Conservation (phyloP, 73 alveolate species). For the Paramecium caudatum region DNA sequence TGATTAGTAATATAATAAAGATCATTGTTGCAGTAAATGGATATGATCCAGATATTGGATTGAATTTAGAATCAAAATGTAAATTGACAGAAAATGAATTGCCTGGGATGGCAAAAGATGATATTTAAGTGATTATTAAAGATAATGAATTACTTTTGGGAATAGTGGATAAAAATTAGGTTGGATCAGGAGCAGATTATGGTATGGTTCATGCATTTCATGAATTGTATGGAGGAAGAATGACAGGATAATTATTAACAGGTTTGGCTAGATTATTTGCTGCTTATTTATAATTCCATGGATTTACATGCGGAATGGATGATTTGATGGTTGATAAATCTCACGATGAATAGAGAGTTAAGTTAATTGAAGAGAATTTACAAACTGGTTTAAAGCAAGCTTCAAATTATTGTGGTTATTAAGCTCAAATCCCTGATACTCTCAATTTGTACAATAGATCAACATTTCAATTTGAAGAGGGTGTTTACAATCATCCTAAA, state of each 20-base stretch:
- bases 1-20: constrained; percentile 89
- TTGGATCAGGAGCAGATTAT: constrained; percentile 96
- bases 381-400: constrained; percentile 91
- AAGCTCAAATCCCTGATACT: constrained; percentile 75
- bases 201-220: constrained; percentile 97
- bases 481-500: constrained; percentile 36
- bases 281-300: constrained; percentile 91
- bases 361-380: constrained; percentile 87
- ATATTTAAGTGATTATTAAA: constrained; percentile 85
- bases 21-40: constrained; percentile 87
- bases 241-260: constrained; percentile 96
- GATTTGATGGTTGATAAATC: constrained; percentile 90
- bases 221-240: constrained; percentile 96
- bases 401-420: constrained; percentile 91
- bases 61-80: constrained; percentile 90
- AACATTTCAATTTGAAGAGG: constrained; percentile 56
- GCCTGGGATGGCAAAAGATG: constrained; percentile 74
- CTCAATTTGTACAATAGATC: constrained; percentile 80
- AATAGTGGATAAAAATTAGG: constrained; percentile 93
- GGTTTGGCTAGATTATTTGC: constrained; percentile 95
- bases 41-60: constrained; percentile 80
- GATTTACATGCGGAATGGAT: constrained; percentile 97
- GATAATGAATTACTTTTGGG: constrained; percentile 96
- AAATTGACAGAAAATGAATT: constrained; percentile 73
- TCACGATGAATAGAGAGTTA: constrained; percentile 88